A percentile compares a stretch with the other conserved stretches of the same genome.
Conservation (phyloP, 2,329 filamentous ascomycete species). For the Diaporthe ilicicola region DNA sequence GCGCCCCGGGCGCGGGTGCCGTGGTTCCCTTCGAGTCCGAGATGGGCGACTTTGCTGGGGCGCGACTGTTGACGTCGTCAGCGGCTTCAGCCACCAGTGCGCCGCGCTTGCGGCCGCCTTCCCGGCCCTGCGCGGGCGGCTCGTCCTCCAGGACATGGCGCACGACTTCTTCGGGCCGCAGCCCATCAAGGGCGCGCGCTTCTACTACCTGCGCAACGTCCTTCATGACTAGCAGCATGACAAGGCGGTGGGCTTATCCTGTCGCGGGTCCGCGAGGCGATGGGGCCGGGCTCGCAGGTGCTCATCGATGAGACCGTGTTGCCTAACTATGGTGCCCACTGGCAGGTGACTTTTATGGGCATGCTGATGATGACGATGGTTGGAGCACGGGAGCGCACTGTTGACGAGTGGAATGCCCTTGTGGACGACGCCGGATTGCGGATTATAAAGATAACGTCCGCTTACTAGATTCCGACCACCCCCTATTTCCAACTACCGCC, state of each 20-base stretch:
- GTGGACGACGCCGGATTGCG: conserved; percentile 36
- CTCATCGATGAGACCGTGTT: conserved; percentile 54
- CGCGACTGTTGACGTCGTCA: conserved; percentile 23
- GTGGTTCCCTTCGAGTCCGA: conserved; percentile 38
- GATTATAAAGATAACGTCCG: conserved; percentile 26
- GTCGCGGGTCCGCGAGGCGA: conserved; percentile 42
- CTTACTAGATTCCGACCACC: no score
- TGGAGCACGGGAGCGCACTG: conserved; percentile 45
- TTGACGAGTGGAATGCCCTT: conserved; percentile 43
- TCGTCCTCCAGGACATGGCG: conserved; percentile 22
- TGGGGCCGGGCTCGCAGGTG: conserved; percentile 46
- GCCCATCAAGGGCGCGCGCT: neutral
- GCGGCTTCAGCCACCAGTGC: conserved; percentile 35
- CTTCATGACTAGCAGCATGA: conserved; percentile 48
- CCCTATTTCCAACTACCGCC: no score
- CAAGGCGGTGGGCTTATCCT: conserved; percentile 45
- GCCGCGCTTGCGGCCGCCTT: neutral
- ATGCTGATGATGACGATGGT: conserved; percentile 47
- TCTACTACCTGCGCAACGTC: conserved; percentile 10
- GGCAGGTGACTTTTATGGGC: conserved; percentile 44
- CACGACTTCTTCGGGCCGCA: conserved; percentile 9
- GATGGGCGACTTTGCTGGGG: neutral
- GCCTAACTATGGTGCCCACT: conserved; percentile 44
- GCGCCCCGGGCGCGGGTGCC: conserved; percentile 33
- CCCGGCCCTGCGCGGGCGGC: neutral